A percentile compares a stretch with the other conserved stretches of the same genome.
Evolutionary conservation across 2,329 filamentous ascomycete genomes (phyloP).

Genomic region (Aureobasidium melanogenum): DNA sequence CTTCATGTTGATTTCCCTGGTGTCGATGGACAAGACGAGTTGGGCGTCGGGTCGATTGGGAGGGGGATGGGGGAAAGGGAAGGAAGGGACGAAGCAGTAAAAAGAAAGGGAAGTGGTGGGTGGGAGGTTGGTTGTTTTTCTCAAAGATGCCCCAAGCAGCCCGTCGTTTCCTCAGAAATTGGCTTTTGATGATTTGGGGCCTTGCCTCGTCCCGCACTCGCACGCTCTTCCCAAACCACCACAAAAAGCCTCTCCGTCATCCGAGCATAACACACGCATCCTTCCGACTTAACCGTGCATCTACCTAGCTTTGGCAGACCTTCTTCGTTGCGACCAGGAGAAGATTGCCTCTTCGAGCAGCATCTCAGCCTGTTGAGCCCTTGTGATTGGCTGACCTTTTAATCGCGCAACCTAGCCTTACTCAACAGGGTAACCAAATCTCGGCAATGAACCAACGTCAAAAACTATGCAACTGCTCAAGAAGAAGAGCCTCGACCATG

Average conservation of each 20-base stretch:
- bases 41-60: conserved; percentile 9
- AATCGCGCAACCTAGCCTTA: conserved; percentile 9
- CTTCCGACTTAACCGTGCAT: conserved; percentile 7
- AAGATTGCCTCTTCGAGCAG: not conserved
- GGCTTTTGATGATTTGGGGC: not conserved
- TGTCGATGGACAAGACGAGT: conserved; percentile 8
- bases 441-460: conserved; percentile 4
- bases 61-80: not conserved
- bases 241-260: conserved; percentile 9
- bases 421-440: conserved; percentile 4
- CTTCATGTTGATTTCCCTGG: conserved; percentile 1
- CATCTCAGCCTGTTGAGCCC: not conserved
- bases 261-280: not conserved
- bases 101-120: not conserved
- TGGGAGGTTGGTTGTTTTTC: conserved; percentile 12
- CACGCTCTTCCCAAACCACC: not conserved
- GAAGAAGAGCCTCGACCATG: not conserved
- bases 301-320: not conserved
- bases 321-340: not conserved
- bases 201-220: conserved; percentile 8
- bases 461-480: not conserved
- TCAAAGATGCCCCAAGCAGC: conserved; percentile 2
- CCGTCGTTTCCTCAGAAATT: conserved; percentile 3
- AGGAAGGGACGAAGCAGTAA: not conserved
- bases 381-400: conserved; percentile 1